Evolutionary conservation across 768 basidiomycete genomes (phyloP), one percentile per base, ranked within the genome.

Genomic region (Cystobasidium tubakii): DNA sequence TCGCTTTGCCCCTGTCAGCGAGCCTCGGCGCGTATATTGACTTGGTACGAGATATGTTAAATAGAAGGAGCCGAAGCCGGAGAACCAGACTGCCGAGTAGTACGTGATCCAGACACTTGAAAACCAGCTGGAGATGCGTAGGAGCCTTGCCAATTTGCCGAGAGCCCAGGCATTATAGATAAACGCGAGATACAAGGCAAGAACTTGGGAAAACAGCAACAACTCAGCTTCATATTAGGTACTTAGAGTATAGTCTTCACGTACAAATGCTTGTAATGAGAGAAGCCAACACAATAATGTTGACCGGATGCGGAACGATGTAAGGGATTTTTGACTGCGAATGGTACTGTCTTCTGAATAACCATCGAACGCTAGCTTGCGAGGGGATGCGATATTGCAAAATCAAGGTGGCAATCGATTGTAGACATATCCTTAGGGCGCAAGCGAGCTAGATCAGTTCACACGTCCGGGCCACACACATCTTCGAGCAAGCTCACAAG

Each of bases 281-380:
- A 1, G 53, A 55, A 9, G 69, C 33, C 55, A 44, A n/a, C n/a
- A 71, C 69, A n/a, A 71, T 36, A 27, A 71, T 29, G 36, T 71
- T 71, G 29, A 71, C 69, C 1, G 69, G 69, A 71, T 71, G 69
- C 10, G 69, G 69, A 6, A 71, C 69, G 10, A 71, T 39, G 69
- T 71, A 71, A 25, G 69, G 69, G 36, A 71, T 71, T n/a, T 71
- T 55, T 9, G 29, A 33, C 31, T 71, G 69, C 3, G 33, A 29
- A 23, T 71, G 69, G 42, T 71, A 60, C 1, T 62, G 69, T 6
- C 15, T 36, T 21, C 69, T 12, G 55, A 71, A 71, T 15, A 71
- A 62, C 69, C 69, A 71, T 21, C 33, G 4, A 12, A 60, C 57
- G 13, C 34, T 54, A 12, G 34, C 23, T 29, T 46, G 27, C 34